These are phyloP conservation scores for Phytopythium litorale DNA, from an alignment of 352 stramenopile species.

Conservation along the genomic window DNA sequence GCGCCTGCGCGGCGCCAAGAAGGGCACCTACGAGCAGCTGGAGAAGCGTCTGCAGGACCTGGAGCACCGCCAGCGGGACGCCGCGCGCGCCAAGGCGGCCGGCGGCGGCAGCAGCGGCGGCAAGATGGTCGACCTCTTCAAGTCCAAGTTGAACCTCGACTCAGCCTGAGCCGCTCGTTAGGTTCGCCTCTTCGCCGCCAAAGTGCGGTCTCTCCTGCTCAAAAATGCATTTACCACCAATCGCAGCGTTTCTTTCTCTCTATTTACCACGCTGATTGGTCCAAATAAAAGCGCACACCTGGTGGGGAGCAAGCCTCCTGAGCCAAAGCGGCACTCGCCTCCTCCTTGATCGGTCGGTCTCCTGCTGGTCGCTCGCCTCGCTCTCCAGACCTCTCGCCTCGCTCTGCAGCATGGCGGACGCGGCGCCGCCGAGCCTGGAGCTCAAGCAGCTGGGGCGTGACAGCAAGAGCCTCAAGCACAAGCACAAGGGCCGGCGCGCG, in stretches of 20 bases:
- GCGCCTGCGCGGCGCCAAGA: constrained; percentile 66
- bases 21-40: constrained; percentile 77
- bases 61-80: constrained; percentile 29
- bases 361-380: not conserved
- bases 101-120: not conserved
- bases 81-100: constrained; percentile 2
- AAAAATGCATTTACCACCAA: not conserved
- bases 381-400: not conserved
- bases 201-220: not conserved
- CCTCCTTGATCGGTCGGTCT: not conserved
- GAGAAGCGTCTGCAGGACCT: constrained; percentile 66
- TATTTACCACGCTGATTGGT: too few species aligned
- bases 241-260: not conserved
- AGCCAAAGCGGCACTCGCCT: not conserved
- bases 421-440: constrained; percentile 37
- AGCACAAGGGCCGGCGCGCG: constrained; percentile 65
- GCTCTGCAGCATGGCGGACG: constrained; percentile 19
- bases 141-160: constrained; percentile 41
- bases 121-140: constrained; percentile 39
- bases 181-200: not conserved
- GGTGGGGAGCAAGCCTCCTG: too few species aligned
- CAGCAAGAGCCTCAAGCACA: constrained; percentile 80
- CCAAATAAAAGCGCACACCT: too few species aligned
- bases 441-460: constrained; percentile 55
- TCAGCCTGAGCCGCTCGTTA: not conserved